Base-by-base conservation (phyloP, 2,329 filamentous ascomycete genomes). In the Trichoderma koningii region DNA sequence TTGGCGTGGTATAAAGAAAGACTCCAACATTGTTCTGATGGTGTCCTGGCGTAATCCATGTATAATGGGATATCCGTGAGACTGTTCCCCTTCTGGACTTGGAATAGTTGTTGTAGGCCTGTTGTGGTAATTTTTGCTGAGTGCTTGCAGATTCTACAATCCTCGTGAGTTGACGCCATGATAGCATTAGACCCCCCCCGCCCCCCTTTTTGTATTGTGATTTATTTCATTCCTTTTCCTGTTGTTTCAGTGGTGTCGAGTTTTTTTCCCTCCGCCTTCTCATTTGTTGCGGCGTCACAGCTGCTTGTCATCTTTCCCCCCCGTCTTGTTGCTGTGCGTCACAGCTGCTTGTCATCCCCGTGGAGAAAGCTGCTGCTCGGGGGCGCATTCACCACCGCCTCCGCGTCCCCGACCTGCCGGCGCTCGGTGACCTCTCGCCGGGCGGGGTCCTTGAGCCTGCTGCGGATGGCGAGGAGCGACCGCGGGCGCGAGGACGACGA, bases 361-460 rank as follows among this genome's bases (percentile, higher is more conserved):
- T 66, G 70, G 55, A 69, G 69, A 34, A 65, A 69, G 44, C 61
- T 57, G 70, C 66, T 74, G 70, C 66, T 74, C 45, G 80, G 80
- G 72, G 73, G 74, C 64, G 76, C 75, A 68, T 90, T 88, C 71
- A 94, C 83, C 81, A 93, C 84, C 74, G 87, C 87, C 78, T 92
- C 91, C 64, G 89, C 89, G 80, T 97, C 93, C 68, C 93, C 93
- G 64, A 97, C 93, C 79, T 97, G 93, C 77, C 91, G 90, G 69
- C 93, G 84, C 80, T 94, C 92, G 66, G 90, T 91, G 66, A 97
- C 84, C 78, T 97, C 93, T 68, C 86, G 80, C 53, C 68, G 71
- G 70, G 82, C 87, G 70, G 82, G 87, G 26, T 30, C 45, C 72
- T 85, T 87, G 70, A 91, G 84, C 74, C 92, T 87, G 73, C 89